These are phyloP conservation scores for Vanrija sp. DNA, from an alignment of 1,284 basidiomycete species.

Conservation along the genomic window DNA sequence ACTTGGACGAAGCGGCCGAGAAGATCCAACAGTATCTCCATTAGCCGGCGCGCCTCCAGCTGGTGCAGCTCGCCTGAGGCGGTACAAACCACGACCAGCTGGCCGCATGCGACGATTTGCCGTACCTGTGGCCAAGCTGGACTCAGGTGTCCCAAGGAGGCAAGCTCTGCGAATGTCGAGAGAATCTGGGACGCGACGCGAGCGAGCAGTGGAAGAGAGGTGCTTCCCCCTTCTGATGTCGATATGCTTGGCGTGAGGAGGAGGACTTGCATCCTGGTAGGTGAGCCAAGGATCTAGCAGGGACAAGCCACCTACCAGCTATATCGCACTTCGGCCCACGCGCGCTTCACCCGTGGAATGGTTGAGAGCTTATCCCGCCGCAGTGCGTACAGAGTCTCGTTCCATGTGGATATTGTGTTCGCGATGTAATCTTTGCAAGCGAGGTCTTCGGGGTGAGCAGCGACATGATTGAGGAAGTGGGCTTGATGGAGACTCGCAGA, in stretches of 20 bases:
- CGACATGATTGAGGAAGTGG: conserved; percentile 5
- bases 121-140: conserved; percentile 26
- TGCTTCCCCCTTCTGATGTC: conserved; percentile 4
- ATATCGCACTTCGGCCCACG: conserved; percentile 24
- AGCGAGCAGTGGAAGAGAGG: conserved; percentile 11
- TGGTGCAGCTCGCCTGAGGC: conserved; percentile 18
- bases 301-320: conserved; percentile 15
- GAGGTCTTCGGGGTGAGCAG: conserved; percentile 9
- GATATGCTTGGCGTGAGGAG: conserved; percentile 18
- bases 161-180: conserved; percentile 20
- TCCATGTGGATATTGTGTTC: conserved; percentile 6
- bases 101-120: conserved; percentile 17
- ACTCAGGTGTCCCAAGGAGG: conserved; percentile 9
- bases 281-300: background rate
- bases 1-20: background rate
- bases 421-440: conserved; percentile 11
- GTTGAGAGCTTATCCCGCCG: background rate
- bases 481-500: conserved; percentile 3
- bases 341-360: conserved; percentile 5
- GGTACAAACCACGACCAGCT: conserved; percentile 21
- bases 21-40: background rate
- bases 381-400: background rate
- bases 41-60: background rate
- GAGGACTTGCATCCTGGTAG: conserved; percentile 21
- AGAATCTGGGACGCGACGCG: conserved; percentile 22